A percentile compares a stretch with the other conserved stretches of the same genome.
Conservation (phyloP, 2,329 filamentous ascomycete genomes). For the Graphiopsis chlorocephala region DNA sequence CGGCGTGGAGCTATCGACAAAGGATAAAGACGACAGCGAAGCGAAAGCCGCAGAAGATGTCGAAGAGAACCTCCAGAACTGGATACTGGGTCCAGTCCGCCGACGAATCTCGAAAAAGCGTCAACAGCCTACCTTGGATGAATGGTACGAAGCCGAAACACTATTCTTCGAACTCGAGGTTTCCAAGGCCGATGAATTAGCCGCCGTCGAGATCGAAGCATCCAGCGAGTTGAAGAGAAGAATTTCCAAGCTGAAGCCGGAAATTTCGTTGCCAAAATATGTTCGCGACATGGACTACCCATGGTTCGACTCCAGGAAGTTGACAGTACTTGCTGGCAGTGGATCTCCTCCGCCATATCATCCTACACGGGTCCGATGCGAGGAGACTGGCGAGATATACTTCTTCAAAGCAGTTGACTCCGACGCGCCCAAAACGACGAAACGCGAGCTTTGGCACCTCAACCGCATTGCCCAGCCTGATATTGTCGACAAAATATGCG, state of each 20-base stretch:
- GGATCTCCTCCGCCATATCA: slow-evolving; percentile 55
- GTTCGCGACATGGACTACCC: slow-evolving; percentile 91
- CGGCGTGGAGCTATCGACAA: slow-evolving; percentile 19
- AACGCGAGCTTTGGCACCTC: slow-evolving; percentile 34
- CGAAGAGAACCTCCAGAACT: slow-evolving; percentile 29
- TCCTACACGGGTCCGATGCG: slow-evolving; percentile 90
- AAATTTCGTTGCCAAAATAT: slow-evolving; percentile 47
- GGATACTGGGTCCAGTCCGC: slow-evolving; percentile 32
- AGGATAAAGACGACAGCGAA: neutral
- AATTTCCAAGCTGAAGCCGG: slow-evolving; percentile 91
- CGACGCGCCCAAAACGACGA: slow-evolving; percentile 30
- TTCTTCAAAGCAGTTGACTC: slow-evolving; percentile 37
- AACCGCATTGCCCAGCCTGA: slow-evolving; percentile 28
- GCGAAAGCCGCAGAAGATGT: slow-evolving; percentile 18
- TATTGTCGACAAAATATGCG: slow-evolving; percentile 30
- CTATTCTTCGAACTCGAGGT: slow-evolving; percentile 31
- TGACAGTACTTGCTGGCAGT: slow-evolving; percentile 95
- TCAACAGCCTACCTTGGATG: slow-evolving; percentile 25
- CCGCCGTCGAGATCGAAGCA: slow-evolving; percentile 26
- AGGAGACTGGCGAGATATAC: slow-evolving; percentile 95
- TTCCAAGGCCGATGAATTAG: slow-evolving; percentile 24
- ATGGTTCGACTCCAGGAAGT: slow-evolving; percentile 91
- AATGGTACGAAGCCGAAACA: slow-evolving; percentile 33
- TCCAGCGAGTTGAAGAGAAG: slow-evolving; percentile 71
- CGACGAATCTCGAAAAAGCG: slow-evolving; percentile 7